phyloP scores from a whole-genome alignment of 2,329 filamentous ascomycete species.

The Aspergillus tanneri region DNA sequence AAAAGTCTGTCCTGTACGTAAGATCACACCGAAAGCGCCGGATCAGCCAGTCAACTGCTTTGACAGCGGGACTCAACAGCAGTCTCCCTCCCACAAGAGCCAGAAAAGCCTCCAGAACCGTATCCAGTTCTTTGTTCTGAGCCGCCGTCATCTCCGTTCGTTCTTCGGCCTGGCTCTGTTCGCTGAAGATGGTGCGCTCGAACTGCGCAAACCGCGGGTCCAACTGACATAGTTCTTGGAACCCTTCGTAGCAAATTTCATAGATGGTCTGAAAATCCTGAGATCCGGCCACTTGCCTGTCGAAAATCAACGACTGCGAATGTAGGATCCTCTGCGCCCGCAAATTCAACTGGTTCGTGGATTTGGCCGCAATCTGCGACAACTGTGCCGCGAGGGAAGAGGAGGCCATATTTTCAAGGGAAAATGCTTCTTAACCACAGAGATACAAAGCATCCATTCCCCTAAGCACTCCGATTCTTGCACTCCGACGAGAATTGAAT shows the following conservation, averaged over 20 bases:
- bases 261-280: constrained; percentile 91
- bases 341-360: constrained; percentile 85
- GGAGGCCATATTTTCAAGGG: constrained; percentile 65
- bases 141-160: constrained; percentile 75
- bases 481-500: constrained; percentile 1
- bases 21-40: constrained; percentile 80
- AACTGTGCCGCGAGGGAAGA: constrained; percentile 91
- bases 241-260: constrained; percentile 82
- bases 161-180: constrained; percentile 87
- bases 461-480: constrained; percentile 14
- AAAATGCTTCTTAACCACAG: constrained; percentile 15
- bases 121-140: constrained; percentile 80
- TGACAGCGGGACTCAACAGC: constrained; percentile 81
- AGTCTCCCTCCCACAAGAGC: constrained; percentile 73
- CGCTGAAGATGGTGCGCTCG: constrained; percentile 79
- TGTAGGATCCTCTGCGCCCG: constrained; percentile 91
- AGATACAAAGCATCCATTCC: constrained; percentile 20
- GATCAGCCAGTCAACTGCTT: constrained; percentile 92
- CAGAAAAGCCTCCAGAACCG: constrained; percentile 76
- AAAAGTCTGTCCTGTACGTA: no score
- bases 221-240: constrained; percentile 83
- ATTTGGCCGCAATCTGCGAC: constrained; percentile 85
- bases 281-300: constrained; percentile 74
- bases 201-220: constrained; percentile 77
- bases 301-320: constrained; percentile 92